Evolutionary conservation across 2,329 filamentous ascomycete species (phyloP).

Genomic region (Fonsecaea pedrosoi): DNA sequence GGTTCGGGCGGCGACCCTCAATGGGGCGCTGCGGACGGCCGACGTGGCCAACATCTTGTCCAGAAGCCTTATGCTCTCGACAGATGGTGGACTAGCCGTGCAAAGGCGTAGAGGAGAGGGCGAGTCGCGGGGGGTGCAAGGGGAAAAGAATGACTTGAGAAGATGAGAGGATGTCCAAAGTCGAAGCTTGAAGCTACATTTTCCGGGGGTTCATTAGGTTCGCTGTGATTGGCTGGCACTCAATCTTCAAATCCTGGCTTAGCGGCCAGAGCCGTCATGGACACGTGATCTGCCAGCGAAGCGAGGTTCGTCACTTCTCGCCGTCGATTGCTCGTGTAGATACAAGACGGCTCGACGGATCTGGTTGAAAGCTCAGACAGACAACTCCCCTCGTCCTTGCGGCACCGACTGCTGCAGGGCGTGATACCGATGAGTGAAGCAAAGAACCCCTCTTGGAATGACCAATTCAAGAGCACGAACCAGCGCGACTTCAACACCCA

Average conservation of each 20-base stretch:
- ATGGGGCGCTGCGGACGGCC: constrained; percentile 85
- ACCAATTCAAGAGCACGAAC: constrained; percentile 39
- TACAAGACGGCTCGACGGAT: background rate
- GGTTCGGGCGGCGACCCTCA: constrained; percentile 78
- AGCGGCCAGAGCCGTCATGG: background rate
- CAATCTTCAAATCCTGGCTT: constrained; percentile 7
- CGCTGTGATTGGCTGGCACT: constrained; percentile 25
- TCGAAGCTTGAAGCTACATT: constrained; percentile 35
- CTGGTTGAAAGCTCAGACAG: constrained; percentile 5
- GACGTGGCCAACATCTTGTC: constrained; percentile 90
- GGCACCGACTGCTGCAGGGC: background rate
- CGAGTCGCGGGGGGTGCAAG: constrained; percentile 18
- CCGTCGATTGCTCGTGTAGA: background rate
- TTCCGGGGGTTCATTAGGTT: constrained; percentile 24
- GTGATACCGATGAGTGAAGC: constrained; percentile 28
- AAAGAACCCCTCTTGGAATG: constrained; percentile 37
- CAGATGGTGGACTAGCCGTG: constrained; percentile 32
- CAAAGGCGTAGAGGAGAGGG: constrained; percentile 27
- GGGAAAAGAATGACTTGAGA: constrained; percentile 29
- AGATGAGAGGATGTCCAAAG: constrained; percentile 29
- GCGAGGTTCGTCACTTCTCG: background rate
- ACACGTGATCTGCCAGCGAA: background rate
- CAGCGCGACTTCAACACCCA: constrained; percentile 52
- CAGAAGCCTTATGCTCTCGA: constrained; percentile 32
- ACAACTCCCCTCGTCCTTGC: constrained; percentile 10